Conservation (phyloP, 2,329 filamentous ascomycete genomes). For the Fusarium nelsonii region DNA sequence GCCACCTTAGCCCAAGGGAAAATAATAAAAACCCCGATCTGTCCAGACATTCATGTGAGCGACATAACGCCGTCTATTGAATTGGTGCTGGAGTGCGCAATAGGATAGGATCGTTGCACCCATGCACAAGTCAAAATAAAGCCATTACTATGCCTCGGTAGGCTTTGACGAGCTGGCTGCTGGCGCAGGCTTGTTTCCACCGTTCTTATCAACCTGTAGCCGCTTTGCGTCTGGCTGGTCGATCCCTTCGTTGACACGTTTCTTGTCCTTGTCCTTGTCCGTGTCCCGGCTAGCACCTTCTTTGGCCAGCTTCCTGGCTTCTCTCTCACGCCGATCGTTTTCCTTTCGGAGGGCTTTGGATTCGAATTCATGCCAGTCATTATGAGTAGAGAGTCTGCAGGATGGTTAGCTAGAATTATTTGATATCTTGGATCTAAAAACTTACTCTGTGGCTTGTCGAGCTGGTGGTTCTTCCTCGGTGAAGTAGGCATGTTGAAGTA, state of each 20-base stretch:
- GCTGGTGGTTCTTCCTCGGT: constrained; percentile 81
- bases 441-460: constrained; percentile 84
- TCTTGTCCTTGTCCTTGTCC: constrained; percentile 56
- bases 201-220: constrained; percentile 49
- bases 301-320: constrained; percentile 62
- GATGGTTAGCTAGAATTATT: constrained; percentile 49
- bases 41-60: constrained; percentile 16
- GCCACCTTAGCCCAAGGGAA: background rate
- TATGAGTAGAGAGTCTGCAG: constrained; percentile 77
- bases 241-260: constrained; percentile 53
- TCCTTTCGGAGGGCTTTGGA: constrained; percentile 94
- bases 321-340: constrained; percentile 76
- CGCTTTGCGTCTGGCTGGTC: constrained; percentile 54
- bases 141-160: constrained; percentile 22
- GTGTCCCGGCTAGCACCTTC: constrained; percentile 50
- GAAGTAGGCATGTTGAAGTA: constrained; percentile 91
- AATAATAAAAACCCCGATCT: constrained; percentile 18
- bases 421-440: constrained; percentile 45
- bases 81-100: background rate
- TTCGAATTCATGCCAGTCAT: constrained; percentile 99
- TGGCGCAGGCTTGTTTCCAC: constrained; percentile 26
- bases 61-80: constrained; percentile 6
- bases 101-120: background rate
- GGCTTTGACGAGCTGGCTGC: constrained; percentile 18
- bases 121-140: background rate